phyloP scores from a whole-genome alignment of 129 eudicot genomes.

The Silybum marianum region DNA sequence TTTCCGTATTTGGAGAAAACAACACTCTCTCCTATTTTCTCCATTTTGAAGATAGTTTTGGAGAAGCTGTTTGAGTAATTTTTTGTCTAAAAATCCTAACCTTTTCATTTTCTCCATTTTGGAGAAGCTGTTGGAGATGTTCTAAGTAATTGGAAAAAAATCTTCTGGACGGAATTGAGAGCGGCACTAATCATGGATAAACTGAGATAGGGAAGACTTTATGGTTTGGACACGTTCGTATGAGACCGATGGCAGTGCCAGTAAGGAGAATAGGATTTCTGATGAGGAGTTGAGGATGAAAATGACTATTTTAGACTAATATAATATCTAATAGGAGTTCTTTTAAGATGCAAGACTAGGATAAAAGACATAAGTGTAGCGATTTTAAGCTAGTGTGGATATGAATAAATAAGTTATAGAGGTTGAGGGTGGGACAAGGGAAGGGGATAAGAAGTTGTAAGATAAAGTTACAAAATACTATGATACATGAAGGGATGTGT shows the following conservation, averaged over 20 bases:
- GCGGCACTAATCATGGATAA: not conserved
- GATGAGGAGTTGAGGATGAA: not conserved
- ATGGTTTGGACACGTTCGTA: not conserved
- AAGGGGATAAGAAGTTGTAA: not conserved
- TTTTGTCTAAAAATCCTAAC: no score
- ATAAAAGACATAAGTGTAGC: not conserved
- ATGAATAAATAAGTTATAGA: not conserved
- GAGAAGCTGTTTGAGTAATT: no score
- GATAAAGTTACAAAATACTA: not conserved
- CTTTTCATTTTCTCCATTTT: no score
- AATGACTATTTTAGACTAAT: no score
- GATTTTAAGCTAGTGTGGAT: not conserved
- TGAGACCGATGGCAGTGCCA: not conserved
- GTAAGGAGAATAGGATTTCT: not conserved
- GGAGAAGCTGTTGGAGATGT: no score
- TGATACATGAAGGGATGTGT: not conserved
- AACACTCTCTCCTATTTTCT: no score
- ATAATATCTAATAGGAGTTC: no score
- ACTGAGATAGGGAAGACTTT: not conserved
- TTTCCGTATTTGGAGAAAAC: no score
- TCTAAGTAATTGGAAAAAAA: no score
- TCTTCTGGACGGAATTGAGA: not conserved
- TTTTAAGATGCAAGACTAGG: not conserved
- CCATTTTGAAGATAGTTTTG: no score
- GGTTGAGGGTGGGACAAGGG: not conserved